Percentiles rank a stretch among this genome's conserved stretches.
These are phyloP conservation scores for Phylloporus arenicola DNA, from an alignment of 768 basidiomycete species.

Conservation along the genomic window DNA sequence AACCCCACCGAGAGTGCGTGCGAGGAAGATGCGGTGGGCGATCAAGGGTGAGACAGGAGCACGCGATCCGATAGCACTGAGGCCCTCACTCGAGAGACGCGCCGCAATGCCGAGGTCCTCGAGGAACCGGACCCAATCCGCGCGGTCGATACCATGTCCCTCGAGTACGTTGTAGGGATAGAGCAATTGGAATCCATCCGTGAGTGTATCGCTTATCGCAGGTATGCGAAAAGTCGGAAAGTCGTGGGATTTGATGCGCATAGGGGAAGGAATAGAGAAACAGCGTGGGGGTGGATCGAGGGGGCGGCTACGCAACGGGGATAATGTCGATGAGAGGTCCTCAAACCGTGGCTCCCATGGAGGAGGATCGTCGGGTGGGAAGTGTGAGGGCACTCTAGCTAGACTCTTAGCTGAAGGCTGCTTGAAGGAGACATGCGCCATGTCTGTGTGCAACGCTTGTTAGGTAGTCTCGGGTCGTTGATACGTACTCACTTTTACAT, in stretches of 20 bases:
- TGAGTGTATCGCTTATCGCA: conserved; percentile 16
- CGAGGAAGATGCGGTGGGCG: conserved; percentile 14
- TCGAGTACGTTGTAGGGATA: conserved; percentile 25
- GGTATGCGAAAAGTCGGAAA: conserved; percentile 27
- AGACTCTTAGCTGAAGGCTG: not conserved
- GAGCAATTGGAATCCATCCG: conserved; percentile 24
- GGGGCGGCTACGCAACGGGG: conserved; percentile 11
- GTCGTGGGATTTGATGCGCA: conserved; percentile 22
- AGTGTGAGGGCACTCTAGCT: not conserved
- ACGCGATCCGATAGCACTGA: conserved; percentile 21
- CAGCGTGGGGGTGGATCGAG: conserved; percentile 29
- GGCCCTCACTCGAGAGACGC: conserved; percentile 19
- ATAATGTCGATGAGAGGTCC: conserved; percentile 7
- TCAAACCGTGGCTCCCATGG: conserved; percentile 29
- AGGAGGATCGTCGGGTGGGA: conserved; percentile 14
- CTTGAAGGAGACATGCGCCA: conserved; percentile 2
- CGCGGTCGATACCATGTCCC: conserved; percentile 22
- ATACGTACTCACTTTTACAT: not conserved
- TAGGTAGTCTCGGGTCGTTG: not conserved
- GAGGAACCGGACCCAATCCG: conserved; percentile 29
- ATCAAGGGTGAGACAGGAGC: conserved; percentile 13
- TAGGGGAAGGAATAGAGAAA: conserved; percentile 25
- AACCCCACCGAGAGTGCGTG: conserved; percentile 7
- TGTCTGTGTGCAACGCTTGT: conserved; percentile 1
- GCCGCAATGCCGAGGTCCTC: conserved; percentile 26